Base-by-base conservation (phyloP, 2,329 filamentous ascomycete species). In the Sordariomycetes sp. region DNA sequence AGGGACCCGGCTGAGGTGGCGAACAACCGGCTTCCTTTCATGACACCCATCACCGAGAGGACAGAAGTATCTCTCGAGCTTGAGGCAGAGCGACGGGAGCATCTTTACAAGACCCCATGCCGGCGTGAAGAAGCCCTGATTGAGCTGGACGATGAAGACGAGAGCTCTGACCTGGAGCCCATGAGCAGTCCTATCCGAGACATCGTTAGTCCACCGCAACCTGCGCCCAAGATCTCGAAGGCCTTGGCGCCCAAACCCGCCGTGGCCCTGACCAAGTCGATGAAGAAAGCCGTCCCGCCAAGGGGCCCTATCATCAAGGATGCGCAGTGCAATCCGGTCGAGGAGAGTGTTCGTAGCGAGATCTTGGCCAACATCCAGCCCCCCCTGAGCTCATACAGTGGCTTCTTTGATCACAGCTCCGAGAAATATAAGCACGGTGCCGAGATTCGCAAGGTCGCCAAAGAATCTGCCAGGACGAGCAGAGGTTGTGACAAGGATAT, bases 11-110 rank as follows among this genome's bases (percentile, higher is more conserved):
- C 64, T 23, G 73, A 87, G 54, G 70, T 81, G 56, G 86, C 87
- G 39, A 93, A 95, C 50, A 94, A 88, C 58, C 81, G 88, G 35
- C 68, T 96, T 8, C 92, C 90, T 4, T 98, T 96, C 55, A 96
- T 98, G 92, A 98, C 92, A 0, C 92, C 92, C 2, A 98, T 98
- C 44, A 90, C 92, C 2, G 92, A 98, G 57, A 80, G 86, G 47
- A 98, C 92, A 0, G 92, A 98, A 58, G 83, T 80, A 9, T 95
- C 88, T 1, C 62, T 96, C 5, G 81, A 81, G 23, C 60, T 81
- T 27, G 72, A 74, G 5, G 77, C 73, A 19, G 69, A 75, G 34
- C 59, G 31, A 11, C 30, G 66, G 65, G 54, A 70, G 71, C 70
- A 69, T 34, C n/a, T n/a, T n/a, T 70, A 76, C 32, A 94, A 92